A percentile compares a stretch with the other conserved stretches of the same genome.
phyloP scores from a whole-genome alignment of 2,329 filamentous ascomycete genomes.

The Talaromyces albobiverticillius region DNA sequence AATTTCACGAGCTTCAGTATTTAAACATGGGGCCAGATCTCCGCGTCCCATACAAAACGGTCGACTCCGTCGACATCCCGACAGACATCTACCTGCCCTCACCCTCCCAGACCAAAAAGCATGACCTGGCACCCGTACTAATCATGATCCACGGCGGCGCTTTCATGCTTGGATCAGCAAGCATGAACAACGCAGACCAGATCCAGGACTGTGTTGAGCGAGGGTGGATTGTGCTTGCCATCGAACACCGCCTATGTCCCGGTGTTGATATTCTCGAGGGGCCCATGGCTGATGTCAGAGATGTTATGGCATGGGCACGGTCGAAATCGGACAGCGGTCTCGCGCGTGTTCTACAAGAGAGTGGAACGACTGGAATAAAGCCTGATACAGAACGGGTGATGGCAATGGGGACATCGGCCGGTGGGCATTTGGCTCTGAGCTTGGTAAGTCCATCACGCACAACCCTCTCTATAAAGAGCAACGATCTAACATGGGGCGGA shows the following conservation, averaged over 20 bases:
- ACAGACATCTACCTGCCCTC: background rate
- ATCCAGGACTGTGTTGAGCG: background rate
- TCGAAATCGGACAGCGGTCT: background rate
- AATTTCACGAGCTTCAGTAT: too few species aligned
- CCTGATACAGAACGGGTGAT: background rate
- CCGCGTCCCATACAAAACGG: constrained; percentile 1
- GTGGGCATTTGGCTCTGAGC: background rate
- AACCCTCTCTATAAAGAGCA: too few species aligned
- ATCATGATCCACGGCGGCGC: constrained; percentile 2
- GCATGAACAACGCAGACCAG: constrained; percentile 1
- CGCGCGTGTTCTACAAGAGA: background rate
- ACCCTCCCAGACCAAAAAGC: background rate
- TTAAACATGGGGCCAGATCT: too few species aligned
- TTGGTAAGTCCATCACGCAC: background rate
- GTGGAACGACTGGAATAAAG: background rate
- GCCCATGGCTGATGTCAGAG: background rate
- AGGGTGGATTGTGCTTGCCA: constrained; percentile 2
- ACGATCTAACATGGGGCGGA: too few species aligned
- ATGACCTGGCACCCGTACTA: background rate
- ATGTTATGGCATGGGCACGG: background rate
- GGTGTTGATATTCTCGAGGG: background rate
- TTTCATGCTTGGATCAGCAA: background rate
- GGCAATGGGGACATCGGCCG: background rate
- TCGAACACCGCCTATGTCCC: constrained; percentile 1
- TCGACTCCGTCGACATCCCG: background rate